These are phyloP conservation scores for Phyllosticta ampelicida DNA, from an alignment of 2,329 filamentous ascomycete genomes.

Conservation along the genomic window DNA sequence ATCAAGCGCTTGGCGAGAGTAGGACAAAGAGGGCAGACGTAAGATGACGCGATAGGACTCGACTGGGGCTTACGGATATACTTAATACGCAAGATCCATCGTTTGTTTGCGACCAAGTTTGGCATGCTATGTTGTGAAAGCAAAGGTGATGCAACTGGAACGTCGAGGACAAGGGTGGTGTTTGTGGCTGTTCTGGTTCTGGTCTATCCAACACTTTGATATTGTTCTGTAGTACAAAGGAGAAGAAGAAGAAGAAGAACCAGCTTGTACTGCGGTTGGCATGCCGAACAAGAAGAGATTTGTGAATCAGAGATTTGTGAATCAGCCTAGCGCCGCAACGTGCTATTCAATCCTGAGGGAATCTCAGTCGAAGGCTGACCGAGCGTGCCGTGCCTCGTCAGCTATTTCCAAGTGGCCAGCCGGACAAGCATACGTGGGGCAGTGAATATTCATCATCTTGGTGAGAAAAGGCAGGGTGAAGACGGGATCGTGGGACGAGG, in stretches of 20 bases:
- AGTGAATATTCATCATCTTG: not conserved
- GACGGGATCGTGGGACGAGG: not conserved
- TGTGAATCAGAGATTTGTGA: not conserved
- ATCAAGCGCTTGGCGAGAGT: not conserved
- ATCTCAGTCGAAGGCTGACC: not conserved
- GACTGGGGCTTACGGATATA: not conserved
- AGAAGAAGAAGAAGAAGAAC: not conserved
- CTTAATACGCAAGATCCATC: not conserved
- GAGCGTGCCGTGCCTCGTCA: not conserved
- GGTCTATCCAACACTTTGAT: not conserved
- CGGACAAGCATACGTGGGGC: not conserved
- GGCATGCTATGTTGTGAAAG: not conserved
- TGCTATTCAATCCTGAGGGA: not conserved
- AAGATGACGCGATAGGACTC: not conserved
- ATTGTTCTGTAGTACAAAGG: not conserved
- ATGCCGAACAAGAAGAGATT: not conserved
- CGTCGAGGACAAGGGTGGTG: not conserved
- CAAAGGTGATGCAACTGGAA: not conserved
- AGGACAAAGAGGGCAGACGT: conserved; percentile 1
- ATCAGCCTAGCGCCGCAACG: not conserved
- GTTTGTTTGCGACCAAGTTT: not conserved
- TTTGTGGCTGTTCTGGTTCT: not conserved
- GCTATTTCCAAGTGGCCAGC: not conserved
- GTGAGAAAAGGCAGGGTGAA: not conserved
- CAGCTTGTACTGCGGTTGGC: not conserved